phyloP scores from a whole-genome alignment of 768 basidiomycete species.

The Rossbeevera mucosa region DNA sequence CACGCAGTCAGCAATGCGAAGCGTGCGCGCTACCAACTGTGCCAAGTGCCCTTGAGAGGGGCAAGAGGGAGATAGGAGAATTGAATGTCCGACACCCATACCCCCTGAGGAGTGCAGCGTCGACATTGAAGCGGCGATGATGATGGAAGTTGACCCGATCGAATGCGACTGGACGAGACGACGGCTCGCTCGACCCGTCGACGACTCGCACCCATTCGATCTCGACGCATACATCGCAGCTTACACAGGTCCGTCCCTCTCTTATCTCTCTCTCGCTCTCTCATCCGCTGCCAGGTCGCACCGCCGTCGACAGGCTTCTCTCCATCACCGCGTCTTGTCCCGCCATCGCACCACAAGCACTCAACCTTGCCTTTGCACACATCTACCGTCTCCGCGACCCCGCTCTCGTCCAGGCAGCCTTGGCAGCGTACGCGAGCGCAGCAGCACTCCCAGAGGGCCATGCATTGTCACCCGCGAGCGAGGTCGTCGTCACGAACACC shows the following conservation, averaged over 20 bases:
- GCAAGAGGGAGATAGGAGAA: rapidly evolving
- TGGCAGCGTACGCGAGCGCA: conserved; percentile 53
- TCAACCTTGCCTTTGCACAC: conserved; percentile 59
- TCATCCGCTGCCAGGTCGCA: too few relatives aligned
- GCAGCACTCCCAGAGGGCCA: conserved; percentile 28
- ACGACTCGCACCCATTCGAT: conserved; percentile 84
- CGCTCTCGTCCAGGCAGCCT: conserved; percentile 46
- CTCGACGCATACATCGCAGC: conserved; percentile 73
- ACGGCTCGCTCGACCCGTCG: conserved; percentile 44
- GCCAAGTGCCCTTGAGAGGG: conserved; percentile 23
- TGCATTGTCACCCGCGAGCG: conserved; percentile 42
- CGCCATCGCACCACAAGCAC: conserved; percentile 65
- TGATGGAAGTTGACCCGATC: conserved; percentile 30
- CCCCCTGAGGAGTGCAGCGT: too few relatives aligned
- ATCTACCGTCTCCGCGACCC: conserved; percentile 70
- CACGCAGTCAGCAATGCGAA: conserved; percentile 28
- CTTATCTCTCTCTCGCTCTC: too few relatives aligned
- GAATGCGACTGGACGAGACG: conserved; percentile 22
- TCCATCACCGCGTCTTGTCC: conserved; percentile 64
- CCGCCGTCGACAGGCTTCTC: conserved; percentile 68
- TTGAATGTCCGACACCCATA: neutral
- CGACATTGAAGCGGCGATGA: too few relatives aligned
- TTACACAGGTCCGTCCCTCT: conserved; percentile 39
- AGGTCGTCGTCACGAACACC: conserved; percentile 53
- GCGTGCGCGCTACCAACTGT: conserved; percentile 34